These are phyloP conservation scores for Phlegmacium glaucopus DNA, from an alignment of 768 basidiomycete genomes.

Conservation along the genomic window DNA sequence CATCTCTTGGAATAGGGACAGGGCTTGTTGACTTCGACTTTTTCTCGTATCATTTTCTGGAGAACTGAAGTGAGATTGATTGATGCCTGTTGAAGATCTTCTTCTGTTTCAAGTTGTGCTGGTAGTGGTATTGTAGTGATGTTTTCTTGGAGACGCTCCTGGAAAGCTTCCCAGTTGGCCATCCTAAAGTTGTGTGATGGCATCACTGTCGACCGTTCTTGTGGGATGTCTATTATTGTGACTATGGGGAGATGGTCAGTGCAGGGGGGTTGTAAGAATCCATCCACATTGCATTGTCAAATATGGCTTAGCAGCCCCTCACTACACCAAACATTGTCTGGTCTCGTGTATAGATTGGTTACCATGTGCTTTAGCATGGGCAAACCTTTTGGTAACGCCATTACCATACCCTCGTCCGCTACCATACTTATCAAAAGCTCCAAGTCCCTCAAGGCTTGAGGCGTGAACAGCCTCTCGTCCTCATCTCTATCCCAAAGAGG, in stretches of 20 bases:
- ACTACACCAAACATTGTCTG: neutral
- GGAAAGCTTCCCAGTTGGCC: slow-evolving; percentile 27
- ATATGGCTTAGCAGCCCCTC: slow-evolving; percentile 1
- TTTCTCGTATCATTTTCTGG: neutral
- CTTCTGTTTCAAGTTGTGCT: neutral
- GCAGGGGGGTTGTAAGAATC: slow-evolving; percentile 7
- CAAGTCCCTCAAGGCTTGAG: slow-evolving; percentile 12
- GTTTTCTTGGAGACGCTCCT: neutral
- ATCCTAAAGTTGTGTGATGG: slow-evolving; percentile 21
- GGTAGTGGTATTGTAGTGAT: neutral
- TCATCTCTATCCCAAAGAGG: slow-evolving; percentile 33
- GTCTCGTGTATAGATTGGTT: neutral
- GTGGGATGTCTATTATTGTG: slow-evolving; percentile 20
- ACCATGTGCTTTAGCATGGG: neutral
- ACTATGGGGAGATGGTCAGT: slow-evolving; percentile 42
- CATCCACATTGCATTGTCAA: slow-evolving; percentile 20
- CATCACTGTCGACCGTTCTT: neutral
- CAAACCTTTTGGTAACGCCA: slow-evolving; percentile 24
- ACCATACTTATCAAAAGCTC: slow-evolving; percentile 25
- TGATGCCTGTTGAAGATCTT: slow-evolving; percentile 3
- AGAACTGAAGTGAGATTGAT: slow-evolving; percentile 1
- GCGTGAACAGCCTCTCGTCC: slow-evolving; percentile 33
- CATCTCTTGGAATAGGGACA: slow-evolving; percentile 12
- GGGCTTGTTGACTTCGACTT: slow-evolving; percentile 3
- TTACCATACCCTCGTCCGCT: slow-evolving; percentile 23